These are phyloP conservation scores for Candida taoyuanica DNA, from an alignment of 805 yeast species.

Conservation along the genomic window DNA sequence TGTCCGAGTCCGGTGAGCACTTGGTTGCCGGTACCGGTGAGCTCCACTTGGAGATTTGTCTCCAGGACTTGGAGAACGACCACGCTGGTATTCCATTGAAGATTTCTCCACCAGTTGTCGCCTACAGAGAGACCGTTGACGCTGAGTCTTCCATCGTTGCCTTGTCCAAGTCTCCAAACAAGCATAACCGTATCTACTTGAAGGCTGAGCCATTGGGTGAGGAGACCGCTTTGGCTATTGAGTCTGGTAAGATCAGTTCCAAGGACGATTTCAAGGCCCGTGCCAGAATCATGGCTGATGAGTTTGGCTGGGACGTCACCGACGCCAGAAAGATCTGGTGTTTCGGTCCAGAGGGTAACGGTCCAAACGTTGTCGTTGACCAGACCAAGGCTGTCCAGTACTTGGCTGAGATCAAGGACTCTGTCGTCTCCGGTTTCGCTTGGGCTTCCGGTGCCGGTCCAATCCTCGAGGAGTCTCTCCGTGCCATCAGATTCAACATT, in stretches of 20 bases:
- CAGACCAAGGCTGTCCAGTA: slow-evolving; percentile 99
- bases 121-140: slow-evolving; percentile 98
- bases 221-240: slow-evolving; percentile 90
- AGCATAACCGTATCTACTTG: slow-evolving; percentile 99
- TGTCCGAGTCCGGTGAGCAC: slow-evolving; percentile 97
- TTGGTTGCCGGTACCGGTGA: slow-evolving; percentile 99
- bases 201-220: slow-evolving; percentile 96
- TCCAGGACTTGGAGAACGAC: slow-evolving; percentile 92
- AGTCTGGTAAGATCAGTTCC: slow-evolving; percentile 85
- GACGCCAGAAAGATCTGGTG: slow-evolving; percentile 99
- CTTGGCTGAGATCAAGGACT: slow-evolving; percentile 98
- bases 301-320: slow-evolving; percentile 98
- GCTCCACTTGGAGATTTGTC: slow-evolving; percentile 97
- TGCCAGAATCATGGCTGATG: slow-evolving; percentile 98
- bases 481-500: slow-evolving; percentile 96
- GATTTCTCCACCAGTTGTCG: slow-evolving; percentile 95
- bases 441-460: slow-evolving; percentile 99
- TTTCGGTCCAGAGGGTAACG: slow-evolving; percentile 99
- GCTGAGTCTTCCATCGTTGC: slow-evolving; percentile 93
- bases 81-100: slow-evolving; percentile 99
- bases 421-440: slow-evolving; percentile 99
- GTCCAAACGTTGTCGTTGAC: slow-evolving; percentile 98
- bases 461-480: slow-evolving; percentile 90
- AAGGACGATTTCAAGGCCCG: slow-evolving; percentile 98
- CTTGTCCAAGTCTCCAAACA: slow-evolving; percentile 98